Percentiles rank a stretch among this genome's conserved stretches.
Evolutionary conservation across 2,329 filamentous ascomycete species (phyloP).

Genomic region (Trichoderma semiorbis): DNA sequence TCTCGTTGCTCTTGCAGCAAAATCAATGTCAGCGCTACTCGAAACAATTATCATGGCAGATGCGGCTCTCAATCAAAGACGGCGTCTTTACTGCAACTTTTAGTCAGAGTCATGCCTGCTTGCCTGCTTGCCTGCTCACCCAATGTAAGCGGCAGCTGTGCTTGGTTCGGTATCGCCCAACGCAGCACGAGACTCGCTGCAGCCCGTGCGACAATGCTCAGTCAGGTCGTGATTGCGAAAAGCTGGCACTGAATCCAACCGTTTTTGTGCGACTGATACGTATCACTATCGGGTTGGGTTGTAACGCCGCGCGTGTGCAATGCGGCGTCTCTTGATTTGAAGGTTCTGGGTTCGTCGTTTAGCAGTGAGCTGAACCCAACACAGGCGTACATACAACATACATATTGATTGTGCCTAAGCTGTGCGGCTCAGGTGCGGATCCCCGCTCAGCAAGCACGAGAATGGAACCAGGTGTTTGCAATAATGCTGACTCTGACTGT

Average conservation of each 20-base stretch:
- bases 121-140: background rate
- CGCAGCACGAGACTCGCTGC: background rate
- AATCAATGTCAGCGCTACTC: background rate
- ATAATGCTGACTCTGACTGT: background rate
- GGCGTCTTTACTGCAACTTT: background rate
- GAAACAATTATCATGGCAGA: background rate
- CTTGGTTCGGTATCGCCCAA: background rate
- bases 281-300: background rate
- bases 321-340: constrained; percentile 3
- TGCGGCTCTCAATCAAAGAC: background rate
- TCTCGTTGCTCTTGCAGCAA: background rate
- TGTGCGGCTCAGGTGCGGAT: background rate
- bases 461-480: background rate
- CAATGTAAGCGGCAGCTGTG: background rate
- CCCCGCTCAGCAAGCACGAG: background rate
- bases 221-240: background rate
- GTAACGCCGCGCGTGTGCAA: background rate
- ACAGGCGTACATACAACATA: background rate
- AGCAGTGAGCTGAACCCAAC: background rate
- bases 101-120: background rate
- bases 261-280: background rate
- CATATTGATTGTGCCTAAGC: background rate
- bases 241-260: background rate
- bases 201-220: background rate
- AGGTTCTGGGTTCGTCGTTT: background rate